Evolutionary conservation across 495 filamentous ascomycete species (phyloP), one percentile per base, ranked within the genome.

Genomic region (Staphylotrichum tortipilum): DNA sequence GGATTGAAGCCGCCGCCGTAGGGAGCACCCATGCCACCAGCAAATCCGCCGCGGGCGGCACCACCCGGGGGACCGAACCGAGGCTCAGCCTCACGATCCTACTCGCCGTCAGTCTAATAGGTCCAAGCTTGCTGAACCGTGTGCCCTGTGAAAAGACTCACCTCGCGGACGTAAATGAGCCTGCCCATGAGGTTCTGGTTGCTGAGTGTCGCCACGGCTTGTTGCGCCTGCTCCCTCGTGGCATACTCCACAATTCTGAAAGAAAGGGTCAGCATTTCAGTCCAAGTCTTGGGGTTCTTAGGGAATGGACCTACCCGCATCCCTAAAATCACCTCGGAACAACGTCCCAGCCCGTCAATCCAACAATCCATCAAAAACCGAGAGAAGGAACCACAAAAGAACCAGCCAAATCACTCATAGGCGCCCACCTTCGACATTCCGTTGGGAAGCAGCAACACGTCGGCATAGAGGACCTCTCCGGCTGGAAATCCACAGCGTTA

Each of bases 351-450:
- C 83, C 91, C 90, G 92, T 98, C 90, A 98, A 98, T 88, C 87
- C 88, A 94, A 88, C 84, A 80, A 71, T 84, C 87, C 88, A 85
- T 82, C 82, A 90, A 81, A 80, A 77, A 75, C 78, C 75, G 77
- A 78, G 75, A 74, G 81, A 75, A 69, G 76, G 77, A 77, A 70
- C 77, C 72, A 78, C 71, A 71, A 74, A 79, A 79, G 77, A 84
- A 82, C 83, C 84, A 88, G 81, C 86, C 82, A 80, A 81, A 80
- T 89, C 80, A 82, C 80, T 71, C 73, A 80, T 88, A 87, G 83
- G 81, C 82, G 87, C 89, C 88, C 89, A 96, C 92, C 94, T 98
- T 98, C 87, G 91, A 96, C 92, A 98, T 98, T 89, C 92, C 92
- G 82, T 98, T 98, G 67, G 94, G 94, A 89, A 98, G 89, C 71